A percentile compares a stretch with the other conserved stretches of the same genome.
Conservation (phyloP, 2,329 filamentous ascomycete species). For the Colletotrichum salicis region DNA sequence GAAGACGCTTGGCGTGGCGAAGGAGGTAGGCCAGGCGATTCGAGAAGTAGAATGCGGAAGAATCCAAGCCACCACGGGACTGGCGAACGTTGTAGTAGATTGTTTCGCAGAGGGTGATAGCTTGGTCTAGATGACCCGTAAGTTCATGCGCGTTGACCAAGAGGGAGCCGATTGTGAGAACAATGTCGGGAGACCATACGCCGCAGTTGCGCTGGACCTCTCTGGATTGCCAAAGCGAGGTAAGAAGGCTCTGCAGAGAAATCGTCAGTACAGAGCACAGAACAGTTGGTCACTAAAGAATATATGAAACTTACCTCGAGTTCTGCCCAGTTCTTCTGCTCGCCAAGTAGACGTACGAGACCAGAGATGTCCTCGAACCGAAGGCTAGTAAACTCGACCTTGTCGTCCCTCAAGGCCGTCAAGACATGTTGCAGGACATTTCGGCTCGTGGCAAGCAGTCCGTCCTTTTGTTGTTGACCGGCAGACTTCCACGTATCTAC, state of each 20-base stretch:
- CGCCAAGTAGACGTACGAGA: slow-evolving; percentile 57
- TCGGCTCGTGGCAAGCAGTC: slow-evolving; percentile 29
- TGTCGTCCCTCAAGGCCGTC: slow-evolving; percentile 50
- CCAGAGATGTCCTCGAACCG: slow-evolving; percentile 56
- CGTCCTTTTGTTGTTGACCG: slow-evolving; percentile 44
- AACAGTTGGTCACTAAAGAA: fast-evolving
- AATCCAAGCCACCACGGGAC: slow-evolving; percentile 44
- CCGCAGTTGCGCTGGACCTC: slow-evolving; percentile 44
- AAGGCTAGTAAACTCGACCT: slow-evolving; percentile 56
- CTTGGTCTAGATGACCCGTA: slow-evolving; percentile 41
- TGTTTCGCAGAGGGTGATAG: slow-evolving; percentile 44
- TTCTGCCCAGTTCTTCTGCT: slow-evolving; percentile 57
- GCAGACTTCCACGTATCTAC: slow-evolving; percentile 40
- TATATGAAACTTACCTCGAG: slow-evolving; percentile 46
- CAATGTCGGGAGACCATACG: slow-evolving; percentile 41
- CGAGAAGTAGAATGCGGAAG: slow-evolving; percentile 41
- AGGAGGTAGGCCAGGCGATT: slow-evolving; percentile 45
- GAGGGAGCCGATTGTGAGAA: slow-evolving; percentile 44
- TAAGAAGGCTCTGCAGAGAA: slow-evolving; percentile 38
- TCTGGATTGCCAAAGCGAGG: slow-evolving; percentile 46
- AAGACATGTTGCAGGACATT: slow-evolving; percentile 46
- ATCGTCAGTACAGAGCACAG: slow-evolving; percentile 1
- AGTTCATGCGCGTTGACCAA: slow-evolving; percentile 46
- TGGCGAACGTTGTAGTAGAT: slow-evolving; percentile 49
- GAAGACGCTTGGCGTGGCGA: slow-evolving; percentile 39